These are phyloP conservation scores for Penicillium freii DNA, from an alignment of 2,329 filamentous ascomycete genomes.

Conservation along the genomic window DNA sequence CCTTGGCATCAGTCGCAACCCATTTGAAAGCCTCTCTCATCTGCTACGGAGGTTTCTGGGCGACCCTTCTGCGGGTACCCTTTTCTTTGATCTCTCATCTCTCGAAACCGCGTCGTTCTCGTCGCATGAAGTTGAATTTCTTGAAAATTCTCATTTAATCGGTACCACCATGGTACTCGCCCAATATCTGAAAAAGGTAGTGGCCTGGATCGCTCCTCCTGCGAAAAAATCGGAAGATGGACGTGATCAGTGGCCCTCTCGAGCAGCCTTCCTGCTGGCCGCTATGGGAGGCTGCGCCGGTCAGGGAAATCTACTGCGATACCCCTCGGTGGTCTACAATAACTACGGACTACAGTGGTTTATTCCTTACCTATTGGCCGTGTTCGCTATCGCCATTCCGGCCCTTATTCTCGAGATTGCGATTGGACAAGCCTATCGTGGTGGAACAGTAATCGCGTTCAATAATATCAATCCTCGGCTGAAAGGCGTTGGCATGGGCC, in stretches of 20 bases:
- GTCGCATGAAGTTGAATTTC: neutral
- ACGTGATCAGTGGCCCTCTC: conserved; percentile 56
- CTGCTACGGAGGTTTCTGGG: neutral
- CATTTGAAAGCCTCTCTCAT: neutral
- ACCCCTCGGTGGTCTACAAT: conserved; percentile 60
- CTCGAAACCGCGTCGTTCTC: neutral
- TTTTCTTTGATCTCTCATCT: neutral
- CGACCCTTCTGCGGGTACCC: too few species aligned
- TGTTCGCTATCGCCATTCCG: conserved; percentile 58
- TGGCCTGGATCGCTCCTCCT: conserved; percentile 34
- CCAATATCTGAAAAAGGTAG: conserved; percentile 21
- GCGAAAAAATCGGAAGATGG: conserved; percentile 41
- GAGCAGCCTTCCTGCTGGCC: conserved; percentile 56
- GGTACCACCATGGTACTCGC: conserved; percentile 4
- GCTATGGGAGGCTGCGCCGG: conserved; percentile 60
- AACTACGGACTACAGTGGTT: conserved; percentile 62
- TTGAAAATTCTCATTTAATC: neutral
- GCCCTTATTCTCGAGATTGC: conserved; percentile 56
- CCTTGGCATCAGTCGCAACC: conserved; percentile 2
- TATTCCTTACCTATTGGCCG: conserved; percentile 56
- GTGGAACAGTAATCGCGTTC: conserved; percentile 55
- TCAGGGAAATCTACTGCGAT: conserved; percentile 58
- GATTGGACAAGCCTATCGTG: conserved; percentile 55
- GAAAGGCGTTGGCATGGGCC: conserved; percentile 54
- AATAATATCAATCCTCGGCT: conserved; percentile 54